Conservation (phyloP, 2,329 filamentous ascomycete species). For the Aureobasidium subglaciale region DNA sequence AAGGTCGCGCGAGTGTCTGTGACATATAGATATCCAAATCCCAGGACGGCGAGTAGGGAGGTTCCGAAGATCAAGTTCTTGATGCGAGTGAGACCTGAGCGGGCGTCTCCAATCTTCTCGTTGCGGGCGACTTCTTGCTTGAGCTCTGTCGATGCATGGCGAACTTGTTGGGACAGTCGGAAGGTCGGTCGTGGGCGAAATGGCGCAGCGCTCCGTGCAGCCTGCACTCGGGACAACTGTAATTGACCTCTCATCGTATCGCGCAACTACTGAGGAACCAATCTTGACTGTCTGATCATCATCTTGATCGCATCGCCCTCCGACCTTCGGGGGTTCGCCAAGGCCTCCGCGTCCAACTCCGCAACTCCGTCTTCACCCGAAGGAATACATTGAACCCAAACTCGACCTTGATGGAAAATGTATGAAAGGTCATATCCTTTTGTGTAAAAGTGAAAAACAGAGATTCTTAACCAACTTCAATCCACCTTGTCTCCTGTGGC, state of each 20-base stretch:
- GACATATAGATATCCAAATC: conserved; percentile 43
- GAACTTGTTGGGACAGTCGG: not conserved
- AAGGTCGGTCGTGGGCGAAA: not conserved
- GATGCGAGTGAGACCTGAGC: conserved; percentile 37
- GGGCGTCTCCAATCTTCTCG: conserved; percentile 22
- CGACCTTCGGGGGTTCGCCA: conserved; percentile 5
- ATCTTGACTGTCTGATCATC: not conserved
- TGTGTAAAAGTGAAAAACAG: not conserved
- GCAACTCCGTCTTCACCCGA: not conserved
- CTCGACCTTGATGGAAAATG: too few relatives aligned
- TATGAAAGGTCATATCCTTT: conserved; percentile 2
- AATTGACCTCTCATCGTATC: conserved; percentile 14
- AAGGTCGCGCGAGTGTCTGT: conserved; percentile 49
- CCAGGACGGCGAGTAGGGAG: conserved; percentile 42
- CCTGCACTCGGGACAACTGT: conserved; percentile 5
- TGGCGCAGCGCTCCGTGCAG: not conserved
- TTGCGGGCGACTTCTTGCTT: conserved; percentile 8
- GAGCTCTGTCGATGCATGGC: conserved; percentile 11
- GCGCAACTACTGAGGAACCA: not conserved
- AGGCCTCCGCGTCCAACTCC: not conserved
- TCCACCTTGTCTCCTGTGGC: conserved; percentile 23
- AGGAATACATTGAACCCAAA: too few relatives aligned
- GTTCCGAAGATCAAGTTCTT: conserved; percentile 49
- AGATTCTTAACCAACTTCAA: conserved; percentile 12
- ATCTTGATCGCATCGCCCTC: not conserved